Evolutionary conservation across 1,139 yeast genomes (phyloP), one percentile per base, ranked within the genome.

Genomic region (Zygoascus sp.): DNA sequence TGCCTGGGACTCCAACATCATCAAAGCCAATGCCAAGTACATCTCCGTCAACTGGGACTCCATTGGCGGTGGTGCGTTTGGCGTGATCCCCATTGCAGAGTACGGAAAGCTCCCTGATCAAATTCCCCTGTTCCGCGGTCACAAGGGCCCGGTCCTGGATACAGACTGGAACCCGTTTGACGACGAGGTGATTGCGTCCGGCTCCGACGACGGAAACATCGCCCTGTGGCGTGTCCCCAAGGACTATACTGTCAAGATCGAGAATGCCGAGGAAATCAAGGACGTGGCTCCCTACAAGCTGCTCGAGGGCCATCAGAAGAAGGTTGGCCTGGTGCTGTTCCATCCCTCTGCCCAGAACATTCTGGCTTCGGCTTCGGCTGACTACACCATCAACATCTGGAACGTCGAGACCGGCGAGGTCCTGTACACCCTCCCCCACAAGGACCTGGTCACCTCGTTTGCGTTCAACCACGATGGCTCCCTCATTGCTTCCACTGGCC

Each of bases 31-130:
- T 64, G 94, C 96, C 28, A 83, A 84, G 65, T 92, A 79, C 61
- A 69, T 92, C 35, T 76, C 96, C 0, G 85, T 88, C 52, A 89
- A 88, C 65, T 89, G 96, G 96, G 89, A 87, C 52, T 76, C 97
- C 17, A 83, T 95, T 6, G 97, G 97, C 39, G 97, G 97, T 53
- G 98, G 98, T 46, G 94, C 97, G 0, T 90, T 92, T 72, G 96
- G 96, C 1, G 84, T 92, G 13, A 81, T 92, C 48, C 98, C 98
- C 1, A 71, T 87, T 25, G 62, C 66, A 8, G 97, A 90, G 65
- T 83, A 80, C 16, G 97, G 97, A n/a, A 92, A 89, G 65, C 82
- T 92, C 8, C 97, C 97, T 5, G 98, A 92, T 59, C 80, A 84
- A 51, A 92, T 89, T 42, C 92, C 97, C 1, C 75, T 92, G 57